phyloP scores from a whole-genome alignment of 2,329 filamentous ascomycete species.

The Fusarium sp. region DNA sequence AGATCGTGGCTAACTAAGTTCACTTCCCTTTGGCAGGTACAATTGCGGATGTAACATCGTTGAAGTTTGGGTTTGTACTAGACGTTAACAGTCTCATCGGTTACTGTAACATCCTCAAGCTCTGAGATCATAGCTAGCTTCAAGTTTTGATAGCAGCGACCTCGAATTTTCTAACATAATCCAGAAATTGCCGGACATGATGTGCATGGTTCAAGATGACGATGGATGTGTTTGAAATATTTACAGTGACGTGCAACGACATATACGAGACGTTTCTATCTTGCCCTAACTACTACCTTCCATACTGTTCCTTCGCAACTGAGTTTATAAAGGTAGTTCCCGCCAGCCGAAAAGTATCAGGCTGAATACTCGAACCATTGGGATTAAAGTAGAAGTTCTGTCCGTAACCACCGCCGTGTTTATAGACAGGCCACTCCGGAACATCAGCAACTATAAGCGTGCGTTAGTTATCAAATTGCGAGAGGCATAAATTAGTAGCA shows the following conservation, averaged over 20 bases:
- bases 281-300: conserved; percentile 13
- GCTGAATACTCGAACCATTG: conserved; percentile 31
- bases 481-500: accelerated
- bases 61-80: not conserved
- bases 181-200: too few species aligned
- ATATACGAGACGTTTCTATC: too few species aligned
- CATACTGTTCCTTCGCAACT: conserved; percentile 37
- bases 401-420: conserved; percentile 40
- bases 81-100: not conserved
- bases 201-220: too few species aligned
- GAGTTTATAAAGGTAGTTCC: conserved; percentile 43
- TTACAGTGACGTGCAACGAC: too few species aligned
- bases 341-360: conserved; percentile 42
- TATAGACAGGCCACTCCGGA: conserved; percentile 38
- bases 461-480: not conserved
- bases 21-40: not conserved
- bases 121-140: too few species aligned
- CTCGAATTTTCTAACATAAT: too few species aligned
- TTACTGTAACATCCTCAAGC: too few species aligned
- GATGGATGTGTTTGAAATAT: too few species aligned
- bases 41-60: too few species aligned
- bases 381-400: conserved; percentile 45
- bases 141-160: too few species aligned
- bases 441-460: conserved; percentile 25
- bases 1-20: not conserved